Base-by-base conservation (phyloP, 306 rosid genomes). In the Prunus dulcis region DNA sequence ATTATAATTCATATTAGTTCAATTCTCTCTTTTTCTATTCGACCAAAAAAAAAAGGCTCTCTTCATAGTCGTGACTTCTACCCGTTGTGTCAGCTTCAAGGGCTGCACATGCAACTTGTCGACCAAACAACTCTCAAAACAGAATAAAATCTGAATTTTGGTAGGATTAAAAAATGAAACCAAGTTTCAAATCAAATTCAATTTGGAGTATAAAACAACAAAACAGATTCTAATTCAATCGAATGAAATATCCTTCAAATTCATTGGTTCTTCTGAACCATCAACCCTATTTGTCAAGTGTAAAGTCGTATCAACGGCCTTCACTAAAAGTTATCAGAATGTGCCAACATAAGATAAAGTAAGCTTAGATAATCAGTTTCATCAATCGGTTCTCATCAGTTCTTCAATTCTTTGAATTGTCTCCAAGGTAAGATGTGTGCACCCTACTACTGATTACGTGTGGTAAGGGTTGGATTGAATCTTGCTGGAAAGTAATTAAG, bases 1-100 rank as follows among this genome's bases (percentile, higher is more conserved):
- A 85, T 81, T 74, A 74, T 74, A 46, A 38, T 78, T 38, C 18
- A 9, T 45, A 12, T 62, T 75, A 19, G 45, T 68, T 76, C n/a
- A 46, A 69, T 32, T 64, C 75, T 19, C 71, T 17, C 20, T 10
- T 18, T 30, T 23, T 12, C 9, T 15, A 5, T 13, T 12, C 1
- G 43, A 38, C 43, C 43, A 0, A 38, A 38, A 38, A 38, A 38
- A 1, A 38, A 1, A 38, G 25, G 6, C 7, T 38, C 2, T 38
- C 43, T 38, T 38, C 43, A 38, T 38, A 38, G 43, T 38, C 43
- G 9, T 7, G 9, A 9, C 2, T 4, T 38, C 43, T 38, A 38
- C 9, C 43, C 9, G 43, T 38, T 38, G 8, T 38, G 43, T 38
- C 43, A 38, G 43, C 9, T 38, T 38, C 43, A 38, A 38, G 43